Evolutionary conservation across 768 basidiomycete genomes (phyloP).

Genomic region (Epithele typhae): DNA sequence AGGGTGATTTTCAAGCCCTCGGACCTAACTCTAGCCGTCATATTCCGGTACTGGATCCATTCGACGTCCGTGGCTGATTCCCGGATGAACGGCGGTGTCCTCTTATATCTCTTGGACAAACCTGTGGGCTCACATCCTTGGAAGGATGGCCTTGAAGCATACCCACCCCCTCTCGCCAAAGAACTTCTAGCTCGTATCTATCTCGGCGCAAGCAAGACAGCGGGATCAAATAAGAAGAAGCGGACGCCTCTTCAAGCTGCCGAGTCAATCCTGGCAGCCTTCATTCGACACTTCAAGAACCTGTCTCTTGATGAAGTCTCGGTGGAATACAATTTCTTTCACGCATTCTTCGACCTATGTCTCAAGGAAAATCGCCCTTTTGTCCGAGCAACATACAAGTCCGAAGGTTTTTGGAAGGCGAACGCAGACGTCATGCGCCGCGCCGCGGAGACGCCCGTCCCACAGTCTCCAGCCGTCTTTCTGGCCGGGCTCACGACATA

Average conservation of each 20-base stretch:
- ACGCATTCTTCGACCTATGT: not conserved
- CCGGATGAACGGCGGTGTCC: not conserved
- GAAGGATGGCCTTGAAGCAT: not conserved
- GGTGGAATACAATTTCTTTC: not conserved
- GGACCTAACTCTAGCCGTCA: conserved; percentile 5
- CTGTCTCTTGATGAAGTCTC: not conserved
- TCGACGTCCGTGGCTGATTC: conserved; percentile 1
- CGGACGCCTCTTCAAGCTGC: conserved; percentile 3
- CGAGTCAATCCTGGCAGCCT: conserved; percentile 1
- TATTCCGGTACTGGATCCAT: conserved; percentile 6
- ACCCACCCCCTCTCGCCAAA: not conserved
- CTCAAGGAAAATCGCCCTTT: not conserved
- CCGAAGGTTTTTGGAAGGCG: not conserved
- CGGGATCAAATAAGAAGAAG: conserved; percentile 5
- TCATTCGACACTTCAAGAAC: not conserved
- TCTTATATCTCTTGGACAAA: not conserved
- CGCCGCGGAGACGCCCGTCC: no score
- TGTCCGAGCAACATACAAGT: not conserved
- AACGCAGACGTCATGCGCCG: not conserved
- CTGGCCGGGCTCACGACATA: no score
- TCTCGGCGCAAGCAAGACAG: not conserved
- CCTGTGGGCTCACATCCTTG: not conserved
- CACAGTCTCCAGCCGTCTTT: no score
- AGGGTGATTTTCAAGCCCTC: conserved; percentile 7
- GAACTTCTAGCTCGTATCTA: conserved; percentile 2